Percentiles rank a stretch among this genome's conserved stretches.
Conservation (phyloP, 163 green algal species). For the Coccomyxa subellipsoidea region DNA sequence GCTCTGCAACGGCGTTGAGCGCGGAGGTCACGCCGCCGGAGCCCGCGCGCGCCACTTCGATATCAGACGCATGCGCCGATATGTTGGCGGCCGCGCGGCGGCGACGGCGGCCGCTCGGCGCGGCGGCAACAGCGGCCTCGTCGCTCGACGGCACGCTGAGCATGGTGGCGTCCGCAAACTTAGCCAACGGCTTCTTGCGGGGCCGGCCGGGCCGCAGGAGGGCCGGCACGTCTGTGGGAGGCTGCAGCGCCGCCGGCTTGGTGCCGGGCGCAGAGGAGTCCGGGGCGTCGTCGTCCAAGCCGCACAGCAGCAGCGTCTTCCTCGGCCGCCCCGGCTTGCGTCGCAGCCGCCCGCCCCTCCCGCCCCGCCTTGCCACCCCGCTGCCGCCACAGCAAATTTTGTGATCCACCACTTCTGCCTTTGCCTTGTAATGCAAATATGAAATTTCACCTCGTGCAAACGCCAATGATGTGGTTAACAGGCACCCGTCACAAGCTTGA, state of each 20-base stretch:
- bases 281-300: no score
- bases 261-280: not conserved
- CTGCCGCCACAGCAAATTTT: not conserved
- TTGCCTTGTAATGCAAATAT: not conserved
- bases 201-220: no score
- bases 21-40: not conserved
- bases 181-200: not conserved
- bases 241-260: not conserved
- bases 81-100: not conserved
- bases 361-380: not conserved
- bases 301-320: not conserved
- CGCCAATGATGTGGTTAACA: no score
- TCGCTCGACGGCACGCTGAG: not conserved
- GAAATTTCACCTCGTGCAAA: no score
- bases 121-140: not conserved
- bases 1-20: not conserved
- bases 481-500: no score
- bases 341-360: not conserved
- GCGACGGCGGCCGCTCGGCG: no score
- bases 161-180: not conserved
- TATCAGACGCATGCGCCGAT: not conserved
- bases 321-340: not conserved
- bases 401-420: not conserved
- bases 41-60: no score
- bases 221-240: not conserved